phyloP scores from a whole-genome alignment of 2,329 filamentous ascomycete genomes.

The Didymella pomorum region DNA sequence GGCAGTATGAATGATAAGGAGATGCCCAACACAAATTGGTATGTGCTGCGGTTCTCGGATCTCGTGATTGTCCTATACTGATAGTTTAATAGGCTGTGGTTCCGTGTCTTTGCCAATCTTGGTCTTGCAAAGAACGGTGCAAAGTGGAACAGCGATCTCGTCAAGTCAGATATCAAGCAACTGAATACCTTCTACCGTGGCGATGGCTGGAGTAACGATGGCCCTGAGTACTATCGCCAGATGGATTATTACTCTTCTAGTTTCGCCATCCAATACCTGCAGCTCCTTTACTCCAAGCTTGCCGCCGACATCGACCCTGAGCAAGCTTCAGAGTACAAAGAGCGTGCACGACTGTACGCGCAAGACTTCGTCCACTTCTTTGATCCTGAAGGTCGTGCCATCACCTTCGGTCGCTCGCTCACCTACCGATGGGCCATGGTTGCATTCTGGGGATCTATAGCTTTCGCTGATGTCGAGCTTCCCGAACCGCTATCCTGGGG shows the following conservation, averaged over 20 bases:
- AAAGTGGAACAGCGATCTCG: slow-evolving; percentile 71
- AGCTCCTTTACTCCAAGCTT: slow-evolving; percentile 78
- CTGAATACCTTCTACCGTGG: slow-evolving; percentile 84
- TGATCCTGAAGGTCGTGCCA: slow-evolving; percentile 72
- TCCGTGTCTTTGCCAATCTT: slow-evolving; percentile 83
- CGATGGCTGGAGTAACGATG: slow-evolving; percentile 83
- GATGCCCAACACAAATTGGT: slow-evolving; percentile 71
- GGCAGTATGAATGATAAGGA: slow-evolving; percentile 82
- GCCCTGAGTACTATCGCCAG: slow-evolving; percentile 78
- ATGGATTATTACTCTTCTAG: slow-evolving; percentile 83
- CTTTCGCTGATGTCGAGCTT: slow-evolving; percentile 77
- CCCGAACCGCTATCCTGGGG: slow-evolving; percentile 78
- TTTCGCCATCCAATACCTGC: slow-evolving; percentile 82
- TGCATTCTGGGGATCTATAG: slow-evolving; percentile 82
- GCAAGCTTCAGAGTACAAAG: slow-evolving; percentile 73
- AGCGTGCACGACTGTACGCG: slow-evolving; percentile 71
- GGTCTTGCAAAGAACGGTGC: slow-evolving; percentile 78
- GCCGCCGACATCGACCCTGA: slow-evolving; percentile 70
- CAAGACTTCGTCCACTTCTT: slow-evolving; percentile 80
- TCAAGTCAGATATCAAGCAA: slow-evolving; percentile 79
- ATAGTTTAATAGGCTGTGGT: slow-evolving; percentile 72
- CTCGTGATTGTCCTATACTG: slow-evolving; percentile 20
- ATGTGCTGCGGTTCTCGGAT: slow-evolving; percentile 19
- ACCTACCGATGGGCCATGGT: slow-evolving; percentile 87
- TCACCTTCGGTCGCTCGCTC: slow-evolving; percentile 79